These are phyloP conservation scores for Gastrodia elata DNA, from an alignment of 106 monocot species.

Conservation along the genomic window DNA sequence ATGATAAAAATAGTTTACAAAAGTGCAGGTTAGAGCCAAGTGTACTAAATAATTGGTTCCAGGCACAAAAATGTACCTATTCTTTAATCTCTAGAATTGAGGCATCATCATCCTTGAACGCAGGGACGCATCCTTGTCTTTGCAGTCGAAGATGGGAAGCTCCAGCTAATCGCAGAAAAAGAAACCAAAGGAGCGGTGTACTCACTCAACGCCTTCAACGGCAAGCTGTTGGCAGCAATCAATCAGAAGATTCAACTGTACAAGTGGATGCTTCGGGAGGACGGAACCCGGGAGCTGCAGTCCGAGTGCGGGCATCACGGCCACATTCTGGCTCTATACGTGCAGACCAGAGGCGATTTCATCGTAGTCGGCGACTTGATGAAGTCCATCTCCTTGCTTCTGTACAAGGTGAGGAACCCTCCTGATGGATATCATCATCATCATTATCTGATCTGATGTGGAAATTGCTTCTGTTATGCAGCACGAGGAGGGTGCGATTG, in stretches of 20 bases:
- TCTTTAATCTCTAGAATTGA: no score
- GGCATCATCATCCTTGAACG: no score
- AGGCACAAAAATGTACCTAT: no score
- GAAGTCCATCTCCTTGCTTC: conserved; percentile 87
- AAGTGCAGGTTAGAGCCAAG: no score
- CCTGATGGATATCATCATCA: not conserved
- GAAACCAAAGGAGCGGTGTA: conserved; percentile 97
- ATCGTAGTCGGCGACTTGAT: conserved; percentile 97
- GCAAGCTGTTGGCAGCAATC: conserved; percentile 88
- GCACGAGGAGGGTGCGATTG: conserved; percentile 96
- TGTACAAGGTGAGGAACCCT: conserved; percentile 62
- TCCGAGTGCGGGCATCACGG: conserved; percentile 96
- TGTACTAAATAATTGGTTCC: no score
- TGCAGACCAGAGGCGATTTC: conserved; percentile 96
- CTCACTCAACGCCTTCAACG: conserved; percentile 93
- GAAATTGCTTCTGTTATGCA: conserved; percentile 4
- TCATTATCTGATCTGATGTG: not conserved
- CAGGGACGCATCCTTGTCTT: conserved; percentile 98
- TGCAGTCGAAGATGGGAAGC: conserved; percentile 84
- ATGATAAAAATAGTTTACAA: no score
- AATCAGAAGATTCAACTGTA: conserved; percentile 97
- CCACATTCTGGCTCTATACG: conserved; percentile 86
- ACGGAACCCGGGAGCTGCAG: conserved; percentile 82
- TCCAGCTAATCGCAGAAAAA: conserved; percentile 88
- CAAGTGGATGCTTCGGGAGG: conserved; percentile 83